phyloP scores from a whole-genome alignment of 1,139 yeast species.

The Hyphopichia pseudoburtonii region DNA sequence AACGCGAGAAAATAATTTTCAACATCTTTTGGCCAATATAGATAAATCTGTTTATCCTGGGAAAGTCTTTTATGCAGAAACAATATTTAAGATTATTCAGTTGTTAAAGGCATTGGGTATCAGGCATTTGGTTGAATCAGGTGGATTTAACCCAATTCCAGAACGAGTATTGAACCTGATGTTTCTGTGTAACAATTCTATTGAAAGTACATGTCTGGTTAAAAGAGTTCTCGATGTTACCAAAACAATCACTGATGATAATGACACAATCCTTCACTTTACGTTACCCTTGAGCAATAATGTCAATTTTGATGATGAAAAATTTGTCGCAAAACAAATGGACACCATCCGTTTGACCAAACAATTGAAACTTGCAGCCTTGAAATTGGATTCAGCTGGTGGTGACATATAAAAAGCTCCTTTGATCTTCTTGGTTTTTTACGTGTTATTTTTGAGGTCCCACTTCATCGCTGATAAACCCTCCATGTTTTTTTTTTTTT shows the following conservation, averaged over 20 bases:
- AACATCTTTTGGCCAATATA: constrained; percentile 12
- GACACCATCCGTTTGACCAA: constrained; percentile 3
- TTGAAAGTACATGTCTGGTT: constrained; percentile 10
- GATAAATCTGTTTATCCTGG: constrained; percentile 19
- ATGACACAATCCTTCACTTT: constrained; percentile 7
- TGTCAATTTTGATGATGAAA: not conserved
- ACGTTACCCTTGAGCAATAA: not conserved
- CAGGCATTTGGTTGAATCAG: constrained; percentile 15
- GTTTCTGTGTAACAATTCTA: constrained; percentile 11
- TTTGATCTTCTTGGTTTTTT: too few relatives aligned
- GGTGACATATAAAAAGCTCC: not conserved
- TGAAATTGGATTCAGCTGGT: not conserved
- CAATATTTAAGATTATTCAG: constrained; percentile 17
- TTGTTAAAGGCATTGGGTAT: constrained; percentile 18
- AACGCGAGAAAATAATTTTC: constrained; percentile 12
- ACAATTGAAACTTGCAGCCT: constrained; percentile 4
- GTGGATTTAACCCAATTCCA: constrained; percentile 15
- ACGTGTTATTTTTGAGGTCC: too few relatives aligned
- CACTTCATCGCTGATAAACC: too few relatives aligned
- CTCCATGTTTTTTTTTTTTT: too few relatives aligned
- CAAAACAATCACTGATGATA: not conserved
- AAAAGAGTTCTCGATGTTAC: constrained; percentile 7
- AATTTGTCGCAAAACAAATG: constrained; percentile 3
- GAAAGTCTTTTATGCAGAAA: constrained; percentile 15
- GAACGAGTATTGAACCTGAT: constrained; percentile 9